Evolutionary conservation across 1,284 basidiomycete species (phyloP), one percentile per base, ranked within the genome.

Genomic region (Trametes pubescens): DNA sequence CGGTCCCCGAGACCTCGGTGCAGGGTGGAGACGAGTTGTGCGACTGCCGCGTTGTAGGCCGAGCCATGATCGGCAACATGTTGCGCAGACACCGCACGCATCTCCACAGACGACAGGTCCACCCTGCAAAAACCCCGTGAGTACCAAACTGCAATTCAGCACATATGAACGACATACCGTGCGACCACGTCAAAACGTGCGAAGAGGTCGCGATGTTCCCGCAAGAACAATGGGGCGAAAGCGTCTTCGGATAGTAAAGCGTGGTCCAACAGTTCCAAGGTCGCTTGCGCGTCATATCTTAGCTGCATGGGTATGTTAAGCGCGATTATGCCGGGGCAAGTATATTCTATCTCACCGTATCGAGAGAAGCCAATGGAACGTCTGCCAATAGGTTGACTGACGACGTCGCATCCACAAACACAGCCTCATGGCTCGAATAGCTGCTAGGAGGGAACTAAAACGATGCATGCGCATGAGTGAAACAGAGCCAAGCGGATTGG

Each of bases 381-480:
- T 85, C 89, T 0, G 88, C 86, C n/a, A 98, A 77, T 16, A 98
- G 73, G 74, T 99, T 99, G 57, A 94, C 80, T 1, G 82, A 84
- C 0, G 94, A 94, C 0, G 89, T 86, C 0, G 91, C 87, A 71
- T 98, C 96, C 0, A 98, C 90, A 48, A 98, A 88, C 9, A 91
- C 83, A 16, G 84, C 81, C 3, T 80, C 79, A 63, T 86, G 75
- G 34, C 77, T 76, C 22, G 73, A 67, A 70, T 91, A 92, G 51
- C 87, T 85, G 46, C 85, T 82, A 29, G 82, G 80, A 10, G 80
- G 62, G 69, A 84, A 90, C 88, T 90, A 71, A 56, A 29, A 47
- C 37, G 47, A 22, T n/a, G n/a, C 49, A 37, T 53, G 32, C 5
- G 37, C 37, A 61, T 47, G 4, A 57, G 11, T n/a, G 4, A 34